A percentile compares a stretch with the other conserved stretches of the same genome.
These are phyloP conservation scores for Mimosa bimucronata DNA, from an alignment of 306 rosid species.

Conservation along the genomic window DNA sequence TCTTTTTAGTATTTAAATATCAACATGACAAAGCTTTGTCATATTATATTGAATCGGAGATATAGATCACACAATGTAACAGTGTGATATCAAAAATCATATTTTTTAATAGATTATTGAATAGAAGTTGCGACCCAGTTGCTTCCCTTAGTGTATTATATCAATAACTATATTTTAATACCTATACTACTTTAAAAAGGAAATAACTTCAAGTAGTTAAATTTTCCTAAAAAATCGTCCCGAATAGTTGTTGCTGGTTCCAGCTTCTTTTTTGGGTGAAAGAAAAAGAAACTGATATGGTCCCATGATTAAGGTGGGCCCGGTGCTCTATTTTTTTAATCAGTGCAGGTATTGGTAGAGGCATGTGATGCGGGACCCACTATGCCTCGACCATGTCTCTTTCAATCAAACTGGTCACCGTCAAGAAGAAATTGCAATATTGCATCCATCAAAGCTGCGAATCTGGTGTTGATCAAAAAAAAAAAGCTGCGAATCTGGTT, in stretches of 20 bases:
- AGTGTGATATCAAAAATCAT: too few species aligned
- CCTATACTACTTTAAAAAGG: too few species aligned
- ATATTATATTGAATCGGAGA: too few species aligned
- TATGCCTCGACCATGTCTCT: constrained; percentile 42
- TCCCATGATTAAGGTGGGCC: constrained; percentile 43
- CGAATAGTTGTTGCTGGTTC: not conserved
- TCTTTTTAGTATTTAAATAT: not conserved
- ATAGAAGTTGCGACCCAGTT: too few species aligned
- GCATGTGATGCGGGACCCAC: constrained; percentile 69
- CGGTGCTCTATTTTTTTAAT: constrained; percentile 3
- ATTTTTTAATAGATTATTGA: too few species aligned
- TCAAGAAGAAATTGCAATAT: constrained; percentile 52
- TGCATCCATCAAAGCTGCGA: constrained; percentile 38
- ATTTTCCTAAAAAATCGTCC: not conserved
- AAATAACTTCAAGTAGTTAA: not conserved
- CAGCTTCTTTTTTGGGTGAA: not conserved
- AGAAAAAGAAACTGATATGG: constrained; percentile 25
- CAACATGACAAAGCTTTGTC: too few species aligned
- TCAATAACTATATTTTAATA: too few species aligned
- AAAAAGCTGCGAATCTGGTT: constrained; percentile 35
- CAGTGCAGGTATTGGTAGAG: constrained; percentile 40
- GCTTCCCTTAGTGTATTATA: too few species aligned
- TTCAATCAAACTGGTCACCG: constrained; percentile 44
- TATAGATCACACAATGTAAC: too few species aligned
- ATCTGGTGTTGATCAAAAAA: too few species aligned